Evolutionary conservation across 1,139 yeast species (phyloP), one percentile per base, ranked within the genome.

Genomic region (Protomyces inouyei): DNA sequence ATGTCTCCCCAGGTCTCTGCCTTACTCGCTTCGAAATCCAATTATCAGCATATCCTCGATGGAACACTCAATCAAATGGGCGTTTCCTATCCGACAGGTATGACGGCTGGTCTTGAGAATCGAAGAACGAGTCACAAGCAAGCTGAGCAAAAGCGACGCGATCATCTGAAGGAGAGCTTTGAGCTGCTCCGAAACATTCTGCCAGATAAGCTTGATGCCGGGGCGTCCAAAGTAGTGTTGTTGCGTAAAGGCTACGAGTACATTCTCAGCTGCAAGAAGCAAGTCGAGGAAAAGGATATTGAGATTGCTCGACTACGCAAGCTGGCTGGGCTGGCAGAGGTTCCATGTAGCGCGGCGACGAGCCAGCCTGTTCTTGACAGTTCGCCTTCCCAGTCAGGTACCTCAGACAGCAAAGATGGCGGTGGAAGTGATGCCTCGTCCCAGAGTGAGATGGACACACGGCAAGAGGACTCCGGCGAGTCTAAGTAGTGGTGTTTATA

Each of bases 111-210:
- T 52, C 68, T 78, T 65, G 76, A 78, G 18, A 74, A 77, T 28
- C 78, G 78, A 68, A 74, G 79, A 60, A 87, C 93, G 3, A 85
- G 88, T 32, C 98, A 93, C 75, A 92, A 93, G 73, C 80, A 89
- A 35, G 98, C 98, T 0, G 98, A 93, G 76, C 97, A 93, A 75
- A 98, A 97, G 10, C 80, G 98, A 67, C 82, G 98, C 71, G 91
- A 92, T 74, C 80, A 98, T 69, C 87, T 93, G 86, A 93, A 93
- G 36, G 63, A 59, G 25, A 52, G 52, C 21, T 59, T 59, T 18
- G 63, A 59, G 28, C 35, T 35, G 35, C 40, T 59, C 16, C 56
- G 63, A 35, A 59, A 48, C 23, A 59, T 59, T 8, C 52, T 59
- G n/a, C 63, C 63, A 18, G 63, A 59, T 18, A 8, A 51, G 18